Conservation (phyloP, 129 eudicot species). For the Arctium lappa region DNA sequence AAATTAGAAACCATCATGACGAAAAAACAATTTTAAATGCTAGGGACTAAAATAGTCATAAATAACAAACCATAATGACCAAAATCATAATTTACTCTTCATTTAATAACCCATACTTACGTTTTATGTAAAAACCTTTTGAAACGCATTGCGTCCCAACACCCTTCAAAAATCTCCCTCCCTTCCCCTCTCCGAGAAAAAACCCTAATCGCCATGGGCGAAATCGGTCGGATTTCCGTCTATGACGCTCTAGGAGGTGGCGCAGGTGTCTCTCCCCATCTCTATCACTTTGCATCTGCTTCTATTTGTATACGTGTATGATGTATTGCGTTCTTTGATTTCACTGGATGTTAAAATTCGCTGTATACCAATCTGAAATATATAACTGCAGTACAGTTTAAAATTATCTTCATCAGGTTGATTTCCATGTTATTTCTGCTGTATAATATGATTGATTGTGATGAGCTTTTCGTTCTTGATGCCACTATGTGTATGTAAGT, state of each 20-base stretch:
- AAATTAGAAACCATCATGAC: neutral
- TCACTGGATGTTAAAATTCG: neutral
- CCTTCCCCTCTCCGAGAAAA: slow-evolving; percentile 10
- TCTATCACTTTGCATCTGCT: neutral
- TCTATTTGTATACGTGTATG: neutral
- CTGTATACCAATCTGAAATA: neutral
- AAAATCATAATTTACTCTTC: neutral
- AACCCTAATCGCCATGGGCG: slow-evolving; percentile 66
- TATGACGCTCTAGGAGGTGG: slow-evolving; percentile 82
- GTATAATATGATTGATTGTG: neutral
- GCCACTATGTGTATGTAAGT: neutral
- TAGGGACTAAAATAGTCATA: neutral
- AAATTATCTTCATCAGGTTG: neutral
- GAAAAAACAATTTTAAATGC: neutral
- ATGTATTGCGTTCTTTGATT: neutral
- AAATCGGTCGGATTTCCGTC: slow-evolving; percentile 50
- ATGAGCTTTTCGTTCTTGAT: neutral
- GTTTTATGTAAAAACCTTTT: slow-evolving; percentile 3
- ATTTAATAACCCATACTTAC: slow-evolving; percentile 13
- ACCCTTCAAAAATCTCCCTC: slow-evolving; percentile 32
- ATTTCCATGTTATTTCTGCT: neutral
- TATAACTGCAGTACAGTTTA: neutral
- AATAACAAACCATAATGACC: neutral
- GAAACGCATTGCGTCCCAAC: slow-evolving; percentile 27
- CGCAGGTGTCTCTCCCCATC: slow-evolving; percentile 39